Percentiles rank a stretch among this genome's conserved stretches.
Conservation (phyloP, 1,284 basidiomycete species). For the Ustilago sp. region DNA sequence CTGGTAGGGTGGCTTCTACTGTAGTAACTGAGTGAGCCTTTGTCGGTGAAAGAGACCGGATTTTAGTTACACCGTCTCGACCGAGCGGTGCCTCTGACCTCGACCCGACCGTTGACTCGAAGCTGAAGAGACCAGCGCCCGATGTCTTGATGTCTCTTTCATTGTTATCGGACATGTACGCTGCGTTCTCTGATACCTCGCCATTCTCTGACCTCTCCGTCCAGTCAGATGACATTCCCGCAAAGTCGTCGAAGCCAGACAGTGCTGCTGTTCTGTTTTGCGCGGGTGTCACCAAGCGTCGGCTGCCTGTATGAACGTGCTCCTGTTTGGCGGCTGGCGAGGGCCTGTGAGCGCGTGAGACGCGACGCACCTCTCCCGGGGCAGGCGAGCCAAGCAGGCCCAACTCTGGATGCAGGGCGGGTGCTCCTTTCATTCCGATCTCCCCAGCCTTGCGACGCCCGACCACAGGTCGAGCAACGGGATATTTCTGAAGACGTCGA, state of each 20-base stretch:
- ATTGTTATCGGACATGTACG: constrained; percentile 32
- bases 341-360: constrained; percentile 18
- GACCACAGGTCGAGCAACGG: neutral
- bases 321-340: constrained; percentile 8
- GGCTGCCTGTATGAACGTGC: neutral
- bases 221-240: constrained; percentile 54
- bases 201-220: constrained; percentile 53
- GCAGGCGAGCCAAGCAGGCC: neutral
- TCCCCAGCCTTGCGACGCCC: neutral
- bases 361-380: neutral
- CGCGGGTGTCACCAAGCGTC: constrained; percentile 11
- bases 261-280: constrained; percentile 7
- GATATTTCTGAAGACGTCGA: constrained; percentile 9
- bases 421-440: neutral
- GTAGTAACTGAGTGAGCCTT: neutral
- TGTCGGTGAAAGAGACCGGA: neutral
- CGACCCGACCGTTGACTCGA: constrained; percentile 7
- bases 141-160: constrained; percentile 8
- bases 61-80: neutral
- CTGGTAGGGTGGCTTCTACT: neutral
- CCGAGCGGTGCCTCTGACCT: neutral
- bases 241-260: constrained; percentile 23
- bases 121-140: constrained; percentile 13
- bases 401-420: neutral
- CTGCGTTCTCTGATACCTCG: constrained; percentile 34